Base-by-base conservation (phyloP, 495 filamentous ascomycete genomes). In the Articulospora tetracladia region DNA sequence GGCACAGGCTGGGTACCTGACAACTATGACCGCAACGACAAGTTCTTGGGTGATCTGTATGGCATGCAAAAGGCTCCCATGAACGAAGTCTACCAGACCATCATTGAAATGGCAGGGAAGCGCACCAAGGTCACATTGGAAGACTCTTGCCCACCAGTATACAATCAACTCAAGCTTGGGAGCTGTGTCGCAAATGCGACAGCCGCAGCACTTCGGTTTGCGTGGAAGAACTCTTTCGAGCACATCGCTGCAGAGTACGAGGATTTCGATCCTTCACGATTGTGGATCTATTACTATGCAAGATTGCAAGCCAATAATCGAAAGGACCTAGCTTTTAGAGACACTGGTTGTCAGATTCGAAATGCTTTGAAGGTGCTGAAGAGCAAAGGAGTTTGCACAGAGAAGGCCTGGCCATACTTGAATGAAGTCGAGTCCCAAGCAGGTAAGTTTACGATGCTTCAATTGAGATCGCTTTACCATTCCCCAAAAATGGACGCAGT, bases 171-270 rank as follows among this genome's bases (percentile, higher is more conserved):
- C 24, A 25, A 10, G 6, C 23, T 54, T 15, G 51, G 51, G 7
- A 54, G 51, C 51, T 54, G 26, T 30, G 51, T 54, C 15, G 51
- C 51, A 20, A 54, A 54, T 30, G 51, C 51, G 6, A 54, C 51
- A 1, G 48, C 48, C 48, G 48, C 48, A n/a, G 48, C 48, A 4
- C 19, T 52, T 4, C 48, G 48, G 4, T 52, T 52, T 24, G 48
- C 48, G 13, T 52, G 48, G 48, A 4, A 52, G 48, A 52, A 52
- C 48, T 7, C 48, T 7, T 1, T 52, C 19, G 3, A 22, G 48
- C 48, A 52, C 24, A 1, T 52, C 4, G 19, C 48, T 2, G 2
- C 2, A 3, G 19, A n/a, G 2, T 52, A 52, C 15, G 19, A 4
- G 15, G 48, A 52, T 3, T 52, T 52, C 19, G 48, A 52, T 24